A percentile compares a stretch with the other conserved stretches of the same genome.
Conservation (phyloP, 2,329 filamentous ascomycete species). For the Colletotrichum camelliae region DNA sequence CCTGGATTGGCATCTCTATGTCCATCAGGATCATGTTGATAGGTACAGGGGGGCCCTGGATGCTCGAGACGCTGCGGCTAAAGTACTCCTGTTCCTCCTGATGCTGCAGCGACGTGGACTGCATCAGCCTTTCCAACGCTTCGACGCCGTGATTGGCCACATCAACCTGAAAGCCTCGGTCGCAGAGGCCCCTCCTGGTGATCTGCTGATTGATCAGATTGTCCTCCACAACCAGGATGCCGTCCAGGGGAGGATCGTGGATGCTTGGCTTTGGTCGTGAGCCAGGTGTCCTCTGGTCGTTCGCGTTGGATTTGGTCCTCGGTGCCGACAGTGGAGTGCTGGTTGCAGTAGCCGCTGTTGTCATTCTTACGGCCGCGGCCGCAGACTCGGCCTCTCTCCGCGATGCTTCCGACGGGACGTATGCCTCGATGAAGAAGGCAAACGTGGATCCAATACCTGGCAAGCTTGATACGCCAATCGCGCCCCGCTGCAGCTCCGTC, state of each 20-base stretch:
- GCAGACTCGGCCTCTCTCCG: constrained; percentile 45
- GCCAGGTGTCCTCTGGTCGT: constrained; percentile 8
- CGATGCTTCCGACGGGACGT: constrained; percentile 44
- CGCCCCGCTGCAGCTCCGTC: constrained; percentile 81
- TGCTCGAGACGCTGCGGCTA: not conserved
- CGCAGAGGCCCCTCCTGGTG: constrained; percentile 54
- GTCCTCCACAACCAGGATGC: constrained; percentile 64
- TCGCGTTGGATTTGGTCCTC: not conserved
- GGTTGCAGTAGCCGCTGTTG: not conserved
- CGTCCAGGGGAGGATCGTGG: constrained; percentile 34
- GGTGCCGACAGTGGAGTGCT: constrained; percentile 1
- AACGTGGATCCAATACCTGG: constrained; percentile 76
- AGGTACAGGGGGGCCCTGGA: constrained; percentile 29
- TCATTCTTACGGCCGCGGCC: constrained; percentile 30
- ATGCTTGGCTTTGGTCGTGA: not conserved
- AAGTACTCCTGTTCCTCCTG: constrained; percentile 10
- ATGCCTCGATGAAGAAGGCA: constrained; percentile 74
- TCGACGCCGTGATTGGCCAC: constrained; percentile 64
- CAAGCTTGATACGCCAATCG: constrained; percentile 76
- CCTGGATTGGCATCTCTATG: constrained; percentile 78
- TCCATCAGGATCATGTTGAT: constrained; percentile 75
- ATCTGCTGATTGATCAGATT: constrained; percentile 67
- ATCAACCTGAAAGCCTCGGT: constrained; percentile 54
- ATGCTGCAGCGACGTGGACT: constrained; percentile 26
- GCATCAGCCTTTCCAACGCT: constrained; percentile 54